phyloP scores from a whole-genome alignment of 1,139 yeast species.

The Candida gigantensis region DNA sequence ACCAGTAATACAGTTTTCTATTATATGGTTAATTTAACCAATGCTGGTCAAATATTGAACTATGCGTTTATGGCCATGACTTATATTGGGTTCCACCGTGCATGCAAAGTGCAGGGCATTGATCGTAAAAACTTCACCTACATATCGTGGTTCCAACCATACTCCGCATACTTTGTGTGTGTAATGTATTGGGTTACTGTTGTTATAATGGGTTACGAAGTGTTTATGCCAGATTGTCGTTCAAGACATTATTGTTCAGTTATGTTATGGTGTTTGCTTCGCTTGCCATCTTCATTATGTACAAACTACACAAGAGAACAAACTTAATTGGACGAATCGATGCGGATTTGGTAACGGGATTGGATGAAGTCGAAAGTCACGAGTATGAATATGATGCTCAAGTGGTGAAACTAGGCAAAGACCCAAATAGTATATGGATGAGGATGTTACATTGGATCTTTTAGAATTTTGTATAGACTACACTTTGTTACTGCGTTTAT shows the following conservation, averaged over 20 bases:
- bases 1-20: constrained; percentile 26
- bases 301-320: constrained; percentile 31
- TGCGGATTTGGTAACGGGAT: constrained; percentile 34
- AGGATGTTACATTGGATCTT: constrained; percentile 7
- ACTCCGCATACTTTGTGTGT: constrained; percentile 39
- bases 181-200: constrained; percentile 31
- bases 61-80: constrained; percentile 34
- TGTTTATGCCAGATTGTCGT: constrained; percentile 34
- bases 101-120: constrained; percentile 40
- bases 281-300: constrained; percentile 32
- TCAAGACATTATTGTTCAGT: constrained; percentile 41
- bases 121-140: constrained; percentile 38
- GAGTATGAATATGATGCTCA: constrained; percentile 42
- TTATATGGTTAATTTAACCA: constrained; percentile 30
- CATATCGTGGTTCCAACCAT: constrained; percentile 25
- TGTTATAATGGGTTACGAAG: constrained; percentile 41
- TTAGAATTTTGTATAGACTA: too few relatives aligned
- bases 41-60: constrained; percentile 25
- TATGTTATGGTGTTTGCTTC: constrained; percentile 37
- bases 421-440: constrained; percentile 4
- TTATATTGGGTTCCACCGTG: constrained; percentile 23
- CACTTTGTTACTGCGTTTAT: too few relatives aligned
- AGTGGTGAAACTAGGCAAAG: constrained; percentile 15
- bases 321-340: constrained; percentile 28
- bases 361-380: constrained; percentile 39